Evolutionary conservation across 371 early-diverging fungal species (phyloP), one percentile per base, ranked within the genome.

Genomic region (Apophysomyces variabilis): DNA sequence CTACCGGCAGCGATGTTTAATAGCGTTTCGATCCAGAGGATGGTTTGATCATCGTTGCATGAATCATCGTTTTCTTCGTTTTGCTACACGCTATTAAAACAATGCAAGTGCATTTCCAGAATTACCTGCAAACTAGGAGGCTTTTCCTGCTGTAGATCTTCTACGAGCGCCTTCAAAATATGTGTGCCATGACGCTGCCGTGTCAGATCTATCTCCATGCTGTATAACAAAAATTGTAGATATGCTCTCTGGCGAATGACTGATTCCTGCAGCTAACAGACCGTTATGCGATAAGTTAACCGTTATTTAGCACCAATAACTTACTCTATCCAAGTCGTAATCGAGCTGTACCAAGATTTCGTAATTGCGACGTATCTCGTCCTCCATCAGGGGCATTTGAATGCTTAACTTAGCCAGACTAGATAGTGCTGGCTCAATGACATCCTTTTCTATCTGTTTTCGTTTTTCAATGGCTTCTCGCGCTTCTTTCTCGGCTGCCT

Each of bases 381-480:
- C 26, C 16, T 59, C 60, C 43, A 43, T 59, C 60, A 59, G 39
- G 7, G 60, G 60, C 26, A 37, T 41, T 59, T 26, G 60, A 8
- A 59, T 59, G 7, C 60, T 59, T 18, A 59, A 18, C 5, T 43
- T 38, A 7, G 39, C 39, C 12, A 59, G 14, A 11, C 60, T 59
- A 16, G 38, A 16, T 59, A 59, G 16, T 4, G 43, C n/a, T 26
- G 60, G 60, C 18, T 59, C 60, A 5, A 59, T 38, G 11, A n/a
- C 39, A 3, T 14, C 39, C 36, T 38, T 39, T 37, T 39, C 43
- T 18, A 59, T 38, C 16, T 41, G 11, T 12, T 38, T 41, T 14
- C 9, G 38, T 21, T 38, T 38, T 41, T 59, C 43, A 26, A 59
- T 39, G 60, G 43, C 60, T 59, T 26, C 60, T 38, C 7, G 16